These are phyloP conservation scores for Madurella fahalii DNA, from an alignment of 2,329 filamentous ascomycete species.

Conservation along the genomic window DNA sequence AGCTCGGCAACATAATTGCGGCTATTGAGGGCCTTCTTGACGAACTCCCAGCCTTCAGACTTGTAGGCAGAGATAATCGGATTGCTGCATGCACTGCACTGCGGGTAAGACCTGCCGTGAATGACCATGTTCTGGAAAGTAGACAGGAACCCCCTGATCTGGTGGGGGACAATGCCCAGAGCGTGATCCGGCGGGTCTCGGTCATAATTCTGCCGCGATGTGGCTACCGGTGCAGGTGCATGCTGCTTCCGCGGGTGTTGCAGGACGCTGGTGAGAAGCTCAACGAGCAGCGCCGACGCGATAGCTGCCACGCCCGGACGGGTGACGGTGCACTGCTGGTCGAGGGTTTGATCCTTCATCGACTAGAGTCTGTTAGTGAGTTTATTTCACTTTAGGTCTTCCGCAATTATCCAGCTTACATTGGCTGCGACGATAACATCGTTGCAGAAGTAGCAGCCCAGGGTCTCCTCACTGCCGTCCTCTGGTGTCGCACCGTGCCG, in stretches of 20 bases:
- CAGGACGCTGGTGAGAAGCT: conserved; percentile 79
- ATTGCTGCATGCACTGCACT: conserved; percentile 75
- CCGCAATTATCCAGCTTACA: conserved; percentile 52
- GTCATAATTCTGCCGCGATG: conserved; percentile 41
- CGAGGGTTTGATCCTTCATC: conserved; percentile 88
- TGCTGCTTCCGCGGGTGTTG: conserved; percentile 75
- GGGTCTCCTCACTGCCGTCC: conserved; percentile 55
- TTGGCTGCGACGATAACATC: conserved; percentile 93
- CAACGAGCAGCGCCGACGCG: conserved; percentile 85
- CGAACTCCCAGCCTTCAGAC: conserved; percentile 68
- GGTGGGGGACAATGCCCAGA: conserved; percentile 70
- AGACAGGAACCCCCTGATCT: conserved; percentile 72
- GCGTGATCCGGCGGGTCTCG: conserved; percentile 56
- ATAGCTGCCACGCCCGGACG: conserved; percentile 88
- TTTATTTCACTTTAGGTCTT: background rate
- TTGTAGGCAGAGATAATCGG: conserved; percentile 66
- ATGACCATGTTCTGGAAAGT: conserved; percentile 72
- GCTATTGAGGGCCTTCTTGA: conserved; percentile 69
- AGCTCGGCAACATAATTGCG: conserved; percentile 75
- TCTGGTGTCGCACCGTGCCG: conserved; percentile 71
- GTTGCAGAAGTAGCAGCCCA: conserved; percentile 98
- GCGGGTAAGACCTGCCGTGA: conserved; percentile 70
- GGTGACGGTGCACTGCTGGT: conserved; percentile 97
- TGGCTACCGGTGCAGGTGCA: conserved; percentile 50
- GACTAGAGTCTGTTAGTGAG: conserved; percentile 54